Conservation (phyloP, 2,329 filamentous ascomycete genomes). For the Chalaropsis ovoidea region DNA sequence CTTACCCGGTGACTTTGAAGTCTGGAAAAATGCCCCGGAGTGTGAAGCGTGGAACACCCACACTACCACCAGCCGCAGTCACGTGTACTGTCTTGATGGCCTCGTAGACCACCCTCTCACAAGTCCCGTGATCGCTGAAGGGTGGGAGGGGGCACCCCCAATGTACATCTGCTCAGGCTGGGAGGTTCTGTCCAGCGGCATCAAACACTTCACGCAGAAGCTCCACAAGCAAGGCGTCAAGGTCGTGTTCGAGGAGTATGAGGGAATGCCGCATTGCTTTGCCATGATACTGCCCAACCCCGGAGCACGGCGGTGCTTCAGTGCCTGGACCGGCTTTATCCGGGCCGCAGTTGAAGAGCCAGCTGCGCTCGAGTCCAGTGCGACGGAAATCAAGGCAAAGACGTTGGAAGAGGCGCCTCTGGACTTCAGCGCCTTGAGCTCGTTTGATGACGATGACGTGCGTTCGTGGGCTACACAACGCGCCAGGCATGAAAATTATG, state of each 20-base stretch:
- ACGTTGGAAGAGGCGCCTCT: constrained; percentile 41
- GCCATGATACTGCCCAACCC: constrained; percentile 45
- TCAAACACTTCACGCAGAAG: constrained; percentile 47
- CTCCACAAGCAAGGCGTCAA: constrained; percentile 47
- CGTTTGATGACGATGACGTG: constrained; percentile 2
- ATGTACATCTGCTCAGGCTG: constrained; percentile 59
- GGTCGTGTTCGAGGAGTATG: constrained; percentile 61
- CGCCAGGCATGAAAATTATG: background rate
- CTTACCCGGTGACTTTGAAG: constrained; percentile 35
- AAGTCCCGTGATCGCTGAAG: constrained; percentile 46
- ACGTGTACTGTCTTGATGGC: constrained; percentile 46
- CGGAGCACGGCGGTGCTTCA: constrained; percentile 40
- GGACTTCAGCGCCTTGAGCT: constrained; percentile 35
- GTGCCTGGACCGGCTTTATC: constrained; percentile 49
- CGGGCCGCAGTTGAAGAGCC: constrained; percentile 34
- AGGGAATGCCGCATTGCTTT: constrained; percentile 74
- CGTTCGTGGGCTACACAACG: background rate
- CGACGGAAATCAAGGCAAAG: constrained; percentile 41
- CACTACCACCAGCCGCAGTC: constrained; percentile 41
- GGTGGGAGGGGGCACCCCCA: constrained; percentile 55
- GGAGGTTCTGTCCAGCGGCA: constrained; percentile 62
- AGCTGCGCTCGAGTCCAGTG: constrained; percentile 34
- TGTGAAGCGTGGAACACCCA: constrained; percentile 47
- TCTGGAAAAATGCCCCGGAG: constrained; percentile 30
- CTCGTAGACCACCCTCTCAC: constrained; percentile 57